A percentile compares a stretch with the other conserved stretches of the same genome.
These are phyloP conservation scores for Pseudocercospora eumusae DNA, from an alignment of 2,329 filamentous ascomycete genomes.

Conservation along the genomic window DNA sequence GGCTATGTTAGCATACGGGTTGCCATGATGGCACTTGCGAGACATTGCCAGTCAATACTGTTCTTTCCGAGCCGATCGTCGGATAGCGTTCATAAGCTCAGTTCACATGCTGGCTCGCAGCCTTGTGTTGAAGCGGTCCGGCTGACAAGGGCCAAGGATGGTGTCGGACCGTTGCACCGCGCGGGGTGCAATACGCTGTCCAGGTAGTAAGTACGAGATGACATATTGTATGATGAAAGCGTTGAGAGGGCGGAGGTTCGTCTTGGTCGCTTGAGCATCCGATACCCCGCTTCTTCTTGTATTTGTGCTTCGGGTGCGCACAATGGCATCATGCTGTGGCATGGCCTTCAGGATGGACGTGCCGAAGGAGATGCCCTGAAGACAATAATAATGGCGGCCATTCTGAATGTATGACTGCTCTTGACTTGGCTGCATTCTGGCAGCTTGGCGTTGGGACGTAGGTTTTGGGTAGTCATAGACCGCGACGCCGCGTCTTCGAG, in stretches of 20 bases:
- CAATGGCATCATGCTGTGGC: background rate
- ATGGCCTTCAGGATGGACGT: background rate
- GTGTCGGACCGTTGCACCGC: background rate
- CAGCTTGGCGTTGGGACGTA: no score
- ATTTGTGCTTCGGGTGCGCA: background rate
- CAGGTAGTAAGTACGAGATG: background rate
- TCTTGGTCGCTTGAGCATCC: background rate
- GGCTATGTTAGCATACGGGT: background rate
- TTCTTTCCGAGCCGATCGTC: constrained; percentile 1
- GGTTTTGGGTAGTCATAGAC: no score
- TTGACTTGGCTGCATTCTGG: no score
- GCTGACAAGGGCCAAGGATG: background rate
- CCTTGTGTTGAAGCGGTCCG: background rate
- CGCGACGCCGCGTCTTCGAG: no score
- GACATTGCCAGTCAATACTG: no score
- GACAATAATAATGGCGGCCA: no score
- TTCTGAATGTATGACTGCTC: no score
- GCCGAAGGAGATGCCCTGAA: no score
- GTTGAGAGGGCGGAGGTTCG: background rate
- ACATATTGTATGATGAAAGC: background rate
- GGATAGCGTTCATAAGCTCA: background rate
- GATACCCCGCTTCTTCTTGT: background rate
- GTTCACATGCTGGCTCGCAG: background rate
- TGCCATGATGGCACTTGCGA: background rate
- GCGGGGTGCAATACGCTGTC: background rate